Evolutionary conservation across 225 moss, liverwort and hornwort genomes (phyloP), one percentile per base, ranked within the genome.

Genomic region (Physcomitrellopsis africana): DNA sequence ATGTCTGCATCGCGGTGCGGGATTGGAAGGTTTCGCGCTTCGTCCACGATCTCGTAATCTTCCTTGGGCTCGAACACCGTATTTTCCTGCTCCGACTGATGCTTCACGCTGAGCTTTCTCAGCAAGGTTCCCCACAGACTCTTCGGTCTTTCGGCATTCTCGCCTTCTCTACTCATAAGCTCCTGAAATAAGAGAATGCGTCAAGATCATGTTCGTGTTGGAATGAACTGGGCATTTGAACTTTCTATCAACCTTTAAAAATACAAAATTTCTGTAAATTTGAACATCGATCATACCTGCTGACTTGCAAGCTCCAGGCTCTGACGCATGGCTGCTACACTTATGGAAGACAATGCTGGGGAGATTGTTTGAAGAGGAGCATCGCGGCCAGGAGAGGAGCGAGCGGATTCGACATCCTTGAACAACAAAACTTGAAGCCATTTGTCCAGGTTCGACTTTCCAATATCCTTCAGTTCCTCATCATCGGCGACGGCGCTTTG

Each of bases 401-500:
- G 24, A 49, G 73, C 74, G 6, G 84, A 77, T 13, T 77, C 85
- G 0, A 53, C 66, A 49, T 89, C 84, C 73, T 89, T 86, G 77
- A 87, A 80, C 53, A 89, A 67, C 20, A 89, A 72, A 12, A 80
- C 77, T 64, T 89, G 86, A 2, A 89, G 79, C 89, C 89, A 89
- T 49, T 86, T 89, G 81, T 89, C 89, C 51, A 89, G 17, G 67
- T 89, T 89, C 15, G 84, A 89, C 81, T 89, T 89, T 10, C 89
- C 89, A 17, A 89, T 83, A 46, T 86, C 76, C 7, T 58, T 70
- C 63, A 64, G 55, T 23, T 81, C 83, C 63, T 89, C 88, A 14
- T 89, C 86, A 58, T 86, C 88, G 3, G 18, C 32, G 11, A 79
- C 79, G 9, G 76, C 11, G 59, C 32, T 51, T 49, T 78, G 83